Evolutionary conservation across 164 flowering plant genomes (phyloP).

Genomic region (Berberis vulgaris): DNA sequence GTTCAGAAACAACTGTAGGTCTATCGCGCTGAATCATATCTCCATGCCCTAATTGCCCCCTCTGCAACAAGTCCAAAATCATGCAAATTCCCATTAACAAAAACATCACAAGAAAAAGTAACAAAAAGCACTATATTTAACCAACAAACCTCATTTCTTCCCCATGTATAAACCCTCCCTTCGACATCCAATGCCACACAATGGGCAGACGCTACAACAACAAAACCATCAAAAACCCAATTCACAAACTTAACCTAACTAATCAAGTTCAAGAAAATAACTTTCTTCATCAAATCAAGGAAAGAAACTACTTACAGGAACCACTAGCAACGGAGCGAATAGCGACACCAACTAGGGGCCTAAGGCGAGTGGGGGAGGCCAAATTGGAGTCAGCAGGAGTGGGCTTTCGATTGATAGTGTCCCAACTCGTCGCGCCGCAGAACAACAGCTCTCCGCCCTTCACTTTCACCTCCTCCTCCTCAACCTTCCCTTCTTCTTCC

Average conservation of each 20-base stretch:
- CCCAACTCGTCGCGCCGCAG: slow-evolving; percentile 88
- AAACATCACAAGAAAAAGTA: background rate
- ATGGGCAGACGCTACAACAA: slow-evolving; percentile 66
- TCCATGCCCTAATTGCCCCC: slow-evolving; percentile 95
- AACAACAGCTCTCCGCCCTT: slow-evolving; percentile 79
- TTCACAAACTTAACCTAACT: background rate
- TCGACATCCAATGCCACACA: slow-evolving; percentile 96
- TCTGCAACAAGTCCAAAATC: slow-evolving; percentile 38
- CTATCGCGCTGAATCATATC: slow-evolving; percentile 77
- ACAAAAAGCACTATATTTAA: background rate
- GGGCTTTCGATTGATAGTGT: slow-evolving; percentile 45
- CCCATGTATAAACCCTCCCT: slow-evolving; percentile 98
- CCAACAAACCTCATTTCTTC: slow-evolving; percentile 67
- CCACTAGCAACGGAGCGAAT: slow-evolving; percentile 84
- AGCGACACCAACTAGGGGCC: slow-evolving; percentile 71
- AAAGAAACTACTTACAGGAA: slow-evolving; percentile 38
- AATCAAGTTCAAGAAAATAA: background rate
- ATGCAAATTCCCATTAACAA: background rate
- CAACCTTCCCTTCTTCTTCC: slow-evolving; percentile 25
- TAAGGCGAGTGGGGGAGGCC: slow-evolving; percentile 69
- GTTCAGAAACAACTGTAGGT: slow-evolving; percentile 81
- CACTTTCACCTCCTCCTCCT: slow-evolving; percentile 14
- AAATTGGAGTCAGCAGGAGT: slow-evolving; percentile 41
- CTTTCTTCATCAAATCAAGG: background rate
- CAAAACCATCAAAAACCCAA: background rate